phyloP scores from a whole-genome alignment of 345 rosid species.

The Aegle marmelos region DNA sequence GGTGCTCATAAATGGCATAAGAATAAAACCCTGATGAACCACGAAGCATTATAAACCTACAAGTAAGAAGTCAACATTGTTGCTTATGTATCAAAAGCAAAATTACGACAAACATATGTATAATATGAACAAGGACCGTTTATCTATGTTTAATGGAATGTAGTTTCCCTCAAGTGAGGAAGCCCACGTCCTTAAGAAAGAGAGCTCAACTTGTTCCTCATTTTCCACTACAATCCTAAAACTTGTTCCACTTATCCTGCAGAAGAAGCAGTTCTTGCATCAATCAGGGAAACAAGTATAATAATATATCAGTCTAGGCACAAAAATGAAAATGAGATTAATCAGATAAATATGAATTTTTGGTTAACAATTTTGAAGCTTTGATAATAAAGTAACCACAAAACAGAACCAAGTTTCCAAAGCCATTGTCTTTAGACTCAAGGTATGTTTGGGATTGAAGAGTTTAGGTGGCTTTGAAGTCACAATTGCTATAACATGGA shows the following conservation, averaged over 20 bases:
- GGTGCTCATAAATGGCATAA: slow-evolving; percentile 79
- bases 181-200: slow-evolving; percentile 67
- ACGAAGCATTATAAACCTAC: slow-evolving; percentile 86
- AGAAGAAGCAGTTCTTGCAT: slow-evolving; percentile 15
- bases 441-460: neutral
- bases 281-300: slow-evolving; percentile 7
- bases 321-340: neutral
- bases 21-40: slow-evolving; percentile 91
- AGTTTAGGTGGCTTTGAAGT: neutral
- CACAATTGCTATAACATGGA: neutral
- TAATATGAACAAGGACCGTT: slow-evolving; percentile 43
- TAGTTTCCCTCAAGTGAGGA: slow-evolving; percentile 68
- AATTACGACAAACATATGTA: slow-evolving; percentile 5
- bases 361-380: neutral
- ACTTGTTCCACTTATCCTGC: slow-evolving; percentile 64
- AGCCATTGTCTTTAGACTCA: neutral
- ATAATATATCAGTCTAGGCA: neutral
- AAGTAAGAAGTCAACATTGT: slow-evolving; percentile 24
- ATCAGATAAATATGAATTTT: neutral
- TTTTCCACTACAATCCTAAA: slow-evolving; percentile 57
- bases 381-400: neutral
- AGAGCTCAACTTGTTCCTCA: slow-evolving; percentile 68
- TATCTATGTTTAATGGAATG: slow-evolving; percentile 74
- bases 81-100: neutral
- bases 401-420: neutral